Evolutionary conservation across 1,284 basidiomycete species (phyloP).

Genomic region (Apiotrichum porosum): DNA sequence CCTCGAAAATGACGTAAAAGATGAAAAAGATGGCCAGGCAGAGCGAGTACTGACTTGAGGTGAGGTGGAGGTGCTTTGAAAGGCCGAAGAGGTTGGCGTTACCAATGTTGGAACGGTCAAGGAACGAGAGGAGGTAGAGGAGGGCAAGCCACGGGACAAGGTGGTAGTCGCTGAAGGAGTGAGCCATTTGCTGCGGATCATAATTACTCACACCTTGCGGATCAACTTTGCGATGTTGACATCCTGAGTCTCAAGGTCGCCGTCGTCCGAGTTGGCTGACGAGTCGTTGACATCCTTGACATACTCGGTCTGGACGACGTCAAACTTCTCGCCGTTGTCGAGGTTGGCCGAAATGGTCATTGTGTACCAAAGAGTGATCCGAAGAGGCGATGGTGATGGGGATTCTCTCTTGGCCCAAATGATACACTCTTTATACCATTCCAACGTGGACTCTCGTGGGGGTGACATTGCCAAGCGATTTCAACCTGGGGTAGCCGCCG

Average conservation of each 20-base stretch:
- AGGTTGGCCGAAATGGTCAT: too few relatives aligned
- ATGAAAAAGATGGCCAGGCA: constrained; percentile 43
- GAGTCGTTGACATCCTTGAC: background rate
- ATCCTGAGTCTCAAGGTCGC: constrained; percentile 5
- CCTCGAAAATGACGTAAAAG: constrained; percentile 43
- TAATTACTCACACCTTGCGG: constrained; percentile 13
- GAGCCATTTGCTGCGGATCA: too few relatives aligned
- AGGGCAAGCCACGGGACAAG: constrained; percentile 48
- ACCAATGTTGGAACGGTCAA: constrained; percentile 75
- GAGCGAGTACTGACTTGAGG: constrained; percentile 26
- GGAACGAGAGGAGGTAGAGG: constrained; percentile 63
- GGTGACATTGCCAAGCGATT: too few relatives aligned
- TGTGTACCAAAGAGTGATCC: too few relatives aligned
- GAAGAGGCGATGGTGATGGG: too few relatives aligned
- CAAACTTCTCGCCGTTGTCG: background rate
- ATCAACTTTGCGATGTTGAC: constrained; percentile 6
- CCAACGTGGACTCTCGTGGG: too few relatives aligned
- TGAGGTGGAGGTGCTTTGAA: constrained; percentile 22
- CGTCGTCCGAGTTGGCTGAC: background rate
- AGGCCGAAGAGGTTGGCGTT: constrained; percentile 32
- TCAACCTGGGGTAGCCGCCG: too few relatives aligned
- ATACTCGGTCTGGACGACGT: background rate
- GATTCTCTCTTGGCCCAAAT: too few relatives aligned
- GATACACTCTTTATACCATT: too few relatives aligned
- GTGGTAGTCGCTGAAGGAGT: constrained; percentile 19